A percentile compares a stretch with the other conserved stretches of the same genome.
phyloP scores from a whole-genome alignment of 2,329 filamentous ascomycete genomes.

The Apiospora koreana region DNA sequence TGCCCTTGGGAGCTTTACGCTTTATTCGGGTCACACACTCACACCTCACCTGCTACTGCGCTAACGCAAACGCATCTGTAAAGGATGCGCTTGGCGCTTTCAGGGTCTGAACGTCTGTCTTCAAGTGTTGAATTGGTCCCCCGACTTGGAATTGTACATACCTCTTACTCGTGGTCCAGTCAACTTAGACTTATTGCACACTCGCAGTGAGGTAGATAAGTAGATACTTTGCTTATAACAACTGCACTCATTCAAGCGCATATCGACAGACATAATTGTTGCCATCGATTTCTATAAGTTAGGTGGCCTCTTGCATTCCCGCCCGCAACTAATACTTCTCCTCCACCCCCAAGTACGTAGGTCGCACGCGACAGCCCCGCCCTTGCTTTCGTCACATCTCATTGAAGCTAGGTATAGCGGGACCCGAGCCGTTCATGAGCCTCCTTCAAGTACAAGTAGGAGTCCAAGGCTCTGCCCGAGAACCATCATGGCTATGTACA shows the following conservation, averaged over 20 bases:
- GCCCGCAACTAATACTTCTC: background rate
- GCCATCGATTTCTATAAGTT: background rate
- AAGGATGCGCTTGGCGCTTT: background rate
- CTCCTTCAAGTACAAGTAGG: background rate
- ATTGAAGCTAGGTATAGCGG: background rate
- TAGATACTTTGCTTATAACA: background rate
- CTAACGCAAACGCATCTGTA: too few relatives aligned
- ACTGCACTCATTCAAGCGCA: background rate
- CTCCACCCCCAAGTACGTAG: background rate
- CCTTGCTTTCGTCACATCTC: slow-evolving; percentile 2
- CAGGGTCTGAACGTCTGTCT: background rate
- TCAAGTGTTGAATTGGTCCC: background rate
- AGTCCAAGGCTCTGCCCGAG: background rate
- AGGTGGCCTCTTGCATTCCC: slow-evolving; percentile 3
- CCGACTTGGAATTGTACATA: background rate
- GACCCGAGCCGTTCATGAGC: background rate
- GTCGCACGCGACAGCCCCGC: slow-evolving; percentile 4
- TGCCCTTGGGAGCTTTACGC: background rate
- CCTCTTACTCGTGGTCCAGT: too few relatives aligned
- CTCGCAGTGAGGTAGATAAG: background rate
- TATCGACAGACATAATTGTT: background rate
- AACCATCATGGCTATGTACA: background rate
- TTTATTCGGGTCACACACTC: background rate
- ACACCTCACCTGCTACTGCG: too few relatives aligned
- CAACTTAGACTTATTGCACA: background rate